phyloP scores from a whole-genome alignment of 177 flowering plant species.

The Vitis hybrid region DNA sequence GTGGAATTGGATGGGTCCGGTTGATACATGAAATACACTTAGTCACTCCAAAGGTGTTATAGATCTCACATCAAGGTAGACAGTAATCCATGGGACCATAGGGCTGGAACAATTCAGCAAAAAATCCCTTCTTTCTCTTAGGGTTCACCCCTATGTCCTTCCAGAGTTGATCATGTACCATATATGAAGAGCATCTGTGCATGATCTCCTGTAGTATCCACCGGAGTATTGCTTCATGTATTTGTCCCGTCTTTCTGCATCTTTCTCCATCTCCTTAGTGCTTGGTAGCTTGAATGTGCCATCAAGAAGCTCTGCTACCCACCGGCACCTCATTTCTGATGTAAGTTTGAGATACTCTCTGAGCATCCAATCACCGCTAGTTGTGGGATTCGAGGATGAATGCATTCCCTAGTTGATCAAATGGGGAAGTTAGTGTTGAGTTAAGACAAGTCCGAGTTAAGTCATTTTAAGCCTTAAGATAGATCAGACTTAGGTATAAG shows the following conservation, averaged over 20 bases:
- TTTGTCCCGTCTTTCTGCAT: conserved; percentile 39
- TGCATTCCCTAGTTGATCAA: conserved; percentile 35
- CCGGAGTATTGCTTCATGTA: conserved; percentile 34
- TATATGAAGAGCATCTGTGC: conserved; percentile 40
- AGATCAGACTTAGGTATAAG: too few relatives aligned
- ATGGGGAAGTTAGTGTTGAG: background rate
- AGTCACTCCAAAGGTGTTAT: too few relatives aligned
- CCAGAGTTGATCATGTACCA: conserved; percentile 64
- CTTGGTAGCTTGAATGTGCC: conserved; percentile 31
- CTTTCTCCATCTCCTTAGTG: conserved; percentile 40
- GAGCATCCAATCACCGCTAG: conserved; percentile 12
- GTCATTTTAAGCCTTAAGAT: too few relatives aligned
- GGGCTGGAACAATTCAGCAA: conserved; percentile 48
- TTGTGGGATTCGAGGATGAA: conserved; percentile 21
- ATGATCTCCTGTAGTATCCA: conserved; percentile 32
- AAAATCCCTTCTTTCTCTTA: conserved; percentile 45
- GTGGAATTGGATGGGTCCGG: too few relatives aligned
- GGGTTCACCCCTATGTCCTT: conserved; percentile 62
- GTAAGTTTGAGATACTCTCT: conserved; percentile 54
- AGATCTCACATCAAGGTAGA: too few relatives aligned
- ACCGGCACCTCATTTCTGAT: conserved; percentile 51
- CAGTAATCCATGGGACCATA: conserved; percentile 50
- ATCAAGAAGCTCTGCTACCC: conserved; percentile 55
- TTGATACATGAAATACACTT: too few relatives aligned
- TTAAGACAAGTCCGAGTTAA: too few relatives aligned